phyloP scores from a whole-genome alignment of 2,329 filamentous ascomycete genomes.

The Colletotrichum gloeosporioides region DNA sequence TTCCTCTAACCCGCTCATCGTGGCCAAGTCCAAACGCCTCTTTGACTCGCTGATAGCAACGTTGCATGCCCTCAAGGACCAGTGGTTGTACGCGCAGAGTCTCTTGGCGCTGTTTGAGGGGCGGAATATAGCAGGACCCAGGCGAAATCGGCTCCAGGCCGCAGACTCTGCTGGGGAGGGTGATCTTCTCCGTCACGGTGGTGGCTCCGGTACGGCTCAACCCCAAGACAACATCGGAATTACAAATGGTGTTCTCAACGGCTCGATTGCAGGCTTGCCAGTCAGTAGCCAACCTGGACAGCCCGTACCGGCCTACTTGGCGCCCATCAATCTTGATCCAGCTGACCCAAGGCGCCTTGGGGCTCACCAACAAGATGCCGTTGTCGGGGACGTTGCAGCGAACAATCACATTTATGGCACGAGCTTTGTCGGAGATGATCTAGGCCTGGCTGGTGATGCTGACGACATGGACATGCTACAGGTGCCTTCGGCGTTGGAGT shows the following conservation, averaged over 20 bases:
- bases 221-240: background rate
- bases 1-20: constrained; percentile 34
- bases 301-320: background rate
- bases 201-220: background rate
- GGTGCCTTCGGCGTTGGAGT: constrained; percentile 34
- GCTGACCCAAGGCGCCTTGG: background rate
- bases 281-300: background rate
- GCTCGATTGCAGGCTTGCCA: background rate
- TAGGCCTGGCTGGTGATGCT: constrained; percentile 13
- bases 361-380: background rate
- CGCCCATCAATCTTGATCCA: background rate
- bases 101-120: constrained; percentile 34
- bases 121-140: background rate
- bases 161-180: background rate
- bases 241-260: background rate
- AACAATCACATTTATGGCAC: background rate
- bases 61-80: constrained; percentile 29
- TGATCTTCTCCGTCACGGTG: background rate
- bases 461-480: constrained; percentile 27
- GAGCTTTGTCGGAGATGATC: background rate
- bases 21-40: constrained; percentile 31
- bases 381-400: background rate
- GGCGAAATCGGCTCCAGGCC: background rate
- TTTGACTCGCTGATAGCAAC: constrained; percentile 33
- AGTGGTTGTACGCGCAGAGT: constrained; percentile 38